Percentiles rank a stretch among this genome's conserved stretches.
Conservation (phyloP, 202 grass and related monocot species). For the Schoenoplectus triqueter region DNA sequence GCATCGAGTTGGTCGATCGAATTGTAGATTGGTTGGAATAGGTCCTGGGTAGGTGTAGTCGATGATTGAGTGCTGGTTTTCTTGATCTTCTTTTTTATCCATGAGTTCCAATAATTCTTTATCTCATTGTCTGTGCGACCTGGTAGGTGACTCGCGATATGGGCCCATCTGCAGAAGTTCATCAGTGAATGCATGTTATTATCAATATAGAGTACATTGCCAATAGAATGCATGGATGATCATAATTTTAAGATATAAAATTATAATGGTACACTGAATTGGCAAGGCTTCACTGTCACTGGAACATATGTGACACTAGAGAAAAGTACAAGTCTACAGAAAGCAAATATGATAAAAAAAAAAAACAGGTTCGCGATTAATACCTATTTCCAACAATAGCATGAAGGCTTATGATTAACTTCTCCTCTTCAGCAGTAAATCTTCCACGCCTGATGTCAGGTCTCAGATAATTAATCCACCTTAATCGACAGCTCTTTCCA, state of each 20-base stretch:
- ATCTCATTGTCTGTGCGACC: conserved; percentile 99
- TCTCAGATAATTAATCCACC: conserved; percentile 98
- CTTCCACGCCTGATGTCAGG: conserved; percentile 89
- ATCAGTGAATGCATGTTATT: conserved; percentile 11
- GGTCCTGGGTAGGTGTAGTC: conserved; percentile 38
- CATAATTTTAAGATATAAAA: too few species aligned
- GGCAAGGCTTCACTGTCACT: too few species aligned
- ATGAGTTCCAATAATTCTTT: conserved; percentile 99
- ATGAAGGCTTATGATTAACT: conserved; percentile 97
- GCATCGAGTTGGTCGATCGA: conserved; percentile 59
- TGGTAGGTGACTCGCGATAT: conserved; percentile 95
- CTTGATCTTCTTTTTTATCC: conserved; percentile 97
- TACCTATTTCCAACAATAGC: conserved; percentile 98
- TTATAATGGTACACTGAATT: too few species aligned
- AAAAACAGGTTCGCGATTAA: background rate
- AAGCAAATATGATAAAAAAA: background rate
- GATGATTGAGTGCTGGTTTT: conserved; percentile 49
- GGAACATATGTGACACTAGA: too few species aligned
- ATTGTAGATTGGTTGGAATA: conserved; percentile 46
- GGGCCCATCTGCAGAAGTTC: conserved; percentile 77
- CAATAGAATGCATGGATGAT: too few species aligned
- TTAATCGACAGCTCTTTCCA: conserved; percentile 90
- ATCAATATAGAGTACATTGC: background rate
- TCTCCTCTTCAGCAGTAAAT: conserved; percentile 93
- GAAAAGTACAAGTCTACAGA: too few species aligned